phyloP scores from a whole-genome alignment of 192 early-diverging fungal species.

The Helicostylum pulchrum region DNA sequence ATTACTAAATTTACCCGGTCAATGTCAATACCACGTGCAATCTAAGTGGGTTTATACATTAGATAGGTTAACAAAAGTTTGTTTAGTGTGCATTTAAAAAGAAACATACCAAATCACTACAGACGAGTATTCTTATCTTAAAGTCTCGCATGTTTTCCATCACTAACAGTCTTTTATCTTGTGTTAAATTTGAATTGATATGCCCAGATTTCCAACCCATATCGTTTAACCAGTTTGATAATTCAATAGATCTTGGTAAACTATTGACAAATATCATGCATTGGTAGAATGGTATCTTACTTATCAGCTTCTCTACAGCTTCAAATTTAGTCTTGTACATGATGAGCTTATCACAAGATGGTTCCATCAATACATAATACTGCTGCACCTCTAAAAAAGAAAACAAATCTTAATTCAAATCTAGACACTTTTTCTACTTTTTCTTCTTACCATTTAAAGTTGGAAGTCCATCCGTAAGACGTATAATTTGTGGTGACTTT shows the following conservation, averaged over 20 bases:
- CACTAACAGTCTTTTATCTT: constrained; percentile 42
- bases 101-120: constrained; percentile 54
- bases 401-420: neutral
- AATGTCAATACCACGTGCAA: constrained; percentile 97
- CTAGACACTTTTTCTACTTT: neutral
- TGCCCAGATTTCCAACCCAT: constrained; percentile 51
- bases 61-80: neutral
- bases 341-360: constrained; percentile 24
- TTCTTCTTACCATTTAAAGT: constrained; percentile 43
- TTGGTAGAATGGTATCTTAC: constrained; percentile 55
- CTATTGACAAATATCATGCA: constrained; percentile 61
- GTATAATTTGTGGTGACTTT: constrained; percentile 46
- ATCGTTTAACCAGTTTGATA: constrained; percentile 44
- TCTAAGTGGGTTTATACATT: constrained; percentile 14
- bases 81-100: neutral
- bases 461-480: constrained; percentile 46
- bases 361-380: constrained; percentile 38
- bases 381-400: constrained; percentile 46
- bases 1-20: constrained; percentile 93
- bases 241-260: constrained; percentile 40
- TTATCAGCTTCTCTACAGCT: constrained; percentile 40
- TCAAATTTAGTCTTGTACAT: constrained; percentile 50
- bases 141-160: constrained; percentile 55
- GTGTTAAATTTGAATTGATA: constrained; percentile 46
- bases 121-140: constrained; percentile 52